These are phyloP conservation scores for Wickerhamiella musiphila DNA, from an alignment of 805 yeast species.

Conservation along the genomic window DNA sequence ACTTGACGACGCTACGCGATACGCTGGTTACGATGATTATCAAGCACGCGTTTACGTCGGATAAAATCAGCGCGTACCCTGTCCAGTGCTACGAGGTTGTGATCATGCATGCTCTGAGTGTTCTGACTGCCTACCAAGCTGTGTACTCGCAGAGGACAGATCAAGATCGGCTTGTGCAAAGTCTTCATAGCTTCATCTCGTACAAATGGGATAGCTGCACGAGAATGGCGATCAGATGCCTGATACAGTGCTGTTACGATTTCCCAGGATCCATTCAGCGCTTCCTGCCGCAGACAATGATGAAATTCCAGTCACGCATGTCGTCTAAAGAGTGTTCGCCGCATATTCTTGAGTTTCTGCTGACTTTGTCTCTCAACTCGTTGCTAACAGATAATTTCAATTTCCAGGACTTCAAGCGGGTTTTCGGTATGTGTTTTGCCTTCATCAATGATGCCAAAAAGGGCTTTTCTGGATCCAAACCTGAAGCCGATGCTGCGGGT, in stretches of 20 bases:
- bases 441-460: slow-evolving; percentile 59
- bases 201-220: slow-evolving; percentile 52
- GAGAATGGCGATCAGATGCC: slow-evolving; percentile 56
- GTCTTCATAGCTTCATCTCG: slow-evolving; percentile 42
- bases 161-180: slow-evolving; percentile 44
- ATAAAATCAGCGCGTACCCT: too few relatives aligned
- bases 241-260: slow-evolving; percentile 67
- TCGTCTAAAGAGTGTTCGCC: slow-evolving; percentile 52
- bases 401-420: slow-evolving; percentile 57
- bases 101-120: slow-evolving; percentile 37
- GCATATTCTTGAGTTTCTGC: slow-evolving; percentile 58
- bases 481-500: slow-evolving; percentile 3
- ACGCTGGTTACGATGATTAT: slow-evolving; percentile 40
- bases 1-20: slow-evolving; percentile 27
- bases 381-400: slow-evolving; percentile 53
- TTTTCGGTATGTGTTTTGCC: slow-evolving; percentile 70
- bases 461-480: slow-evolving; percentile 8
- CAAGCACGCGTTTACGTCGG: slow-evolving; percentile 5
- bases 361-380: slow-evolving; percentile 50
- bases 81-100: slow-evolving; percentile 26
- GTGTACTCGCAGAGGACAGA: slow-evolving; percentile 36
- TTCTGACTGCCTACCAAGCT: slow-evolving; percentile 33
- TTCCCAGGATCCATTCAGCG: slow-evolving; percentile 57
- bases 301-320: slow-evolving; percentile 58
- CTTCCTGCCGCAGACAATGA: slow-evolving; percentile 46